A percentile compares a stretch with the other conserved stretches of the same genome.
Evolutionary conservation across 495 filamentous ascomycete species (phyloP).

Genomic region (Pseudotulostoma volvatum): DNA sequence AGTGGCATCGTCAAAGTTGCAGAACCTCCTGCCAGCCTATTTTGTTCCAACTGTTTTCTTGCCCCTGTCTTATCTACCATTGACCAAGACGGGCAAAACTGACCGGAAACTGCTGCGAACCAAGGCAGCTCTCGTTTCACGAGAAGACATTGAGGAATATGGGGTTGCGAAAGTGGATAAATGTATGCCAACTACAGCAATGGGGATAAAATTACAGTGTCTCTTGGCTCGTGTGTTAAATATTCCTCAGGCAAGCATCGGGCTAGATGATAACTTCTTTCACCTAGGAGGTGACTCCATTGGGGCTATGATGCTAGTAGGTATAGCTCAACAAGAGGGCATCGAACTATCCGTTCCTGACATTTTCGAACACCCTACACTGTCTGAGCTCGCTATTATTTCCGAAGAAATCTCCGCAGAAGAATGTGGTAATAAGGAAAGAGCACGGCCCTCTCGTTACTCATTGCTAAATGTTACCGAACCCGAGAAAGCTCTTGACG

Average conservation of each 20-base stretch:
- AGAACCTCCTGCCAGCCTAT: conserved; percentile 11
- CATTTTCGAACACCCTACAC: background rate
- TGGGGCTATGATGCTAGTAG: conserved; percentile 36
- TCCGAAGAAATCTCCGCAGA: no score
- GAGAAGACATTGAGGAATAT: background rate
- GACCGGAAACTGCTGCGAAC: conserved; percentile 9
- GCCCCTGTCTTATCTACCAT: conserved; percentile 19
- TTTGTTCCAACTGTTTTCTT: conserved; percentile 27
- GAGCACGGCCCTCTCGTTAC: no score
- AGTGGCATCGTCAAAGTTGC: background rate
- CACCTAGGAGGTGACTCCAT: conserved; percentile 41
- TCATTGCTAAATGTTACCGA: no score
- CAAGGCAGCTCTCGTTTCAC: background rate
- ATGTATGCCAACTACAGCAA: conserved; percentile 3
- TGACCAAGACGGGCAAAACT: conserved; percentile 20
- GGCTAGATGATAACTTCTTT: conserved; percentile 27
- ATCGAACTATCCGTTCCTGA: background rate
- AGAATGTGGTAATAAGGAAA: no score
- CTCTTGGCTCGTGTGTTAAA: conserved; percentile 11
- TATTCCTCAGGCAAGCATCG: conserved; percentile 7
- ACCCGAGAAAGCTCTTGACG: no score
- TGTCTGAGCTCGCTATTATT: background rate
- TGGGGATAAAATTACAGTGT: conserved; percentile 5
- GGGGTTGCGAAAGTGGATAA: background rate
- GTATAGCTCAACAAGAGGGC: background rate